Conservation (phyloP, 2,329 filamentous ascomycete species). For the Mollisia scopiformis region DNA sequence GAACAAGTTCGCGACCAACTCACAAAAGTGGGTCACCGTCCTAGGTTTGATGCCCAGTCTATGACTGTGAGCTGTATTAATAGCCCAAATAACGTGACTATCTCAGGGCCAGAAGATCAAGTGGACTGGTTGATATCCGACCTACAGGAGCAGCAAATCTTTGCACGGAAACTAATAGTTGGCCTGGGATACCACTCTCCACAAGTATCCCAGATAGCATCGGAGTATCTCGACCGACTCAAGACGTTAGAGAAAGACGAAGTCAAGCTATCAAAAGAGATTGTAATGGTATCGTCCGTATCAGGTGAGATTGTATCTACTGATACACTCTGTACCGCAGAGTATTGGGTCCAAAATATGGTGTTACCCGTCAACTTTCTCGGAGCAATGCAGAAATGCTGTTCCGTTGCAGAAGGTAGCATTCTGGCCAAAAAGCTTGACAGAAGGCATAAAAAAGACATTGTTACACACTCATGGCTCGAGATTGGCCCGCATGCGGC, state of each 20-base stretch:
- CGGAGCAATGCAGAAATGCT: neutral
- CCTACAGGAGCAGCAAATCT: neutral
- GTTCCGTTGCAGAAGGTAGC: neutral
- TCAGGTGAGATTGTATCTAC: neutral
- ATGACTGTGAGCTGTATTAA: too few relatives aligned
- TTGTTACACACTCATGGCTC: neutral
- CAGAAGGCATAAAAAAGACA: too few relatives aligned
- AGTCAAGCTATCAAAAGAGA: too few relatives aligned
- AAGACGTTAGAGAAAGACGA: too few relatives aligned
- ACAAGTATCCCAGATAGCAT: neutral
- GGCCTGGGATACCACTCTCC: neutral
- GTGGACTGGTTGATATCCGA: too few relatives aligned
- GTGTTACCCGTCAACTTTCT: constrained; percentile 46
- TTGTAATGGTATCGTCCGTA: constrained; percentile 16
- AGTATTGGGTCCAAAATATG: constrained; percentile 51
- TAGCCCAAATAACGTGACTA: too few relatives aligned
- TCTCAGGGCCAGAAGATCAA: too few relatives aligned
- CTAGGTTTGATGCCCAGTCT: too few relatives aligned
- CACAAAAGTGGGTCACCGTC: too few relatives aligned
- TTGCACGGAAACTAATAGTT: neutral
- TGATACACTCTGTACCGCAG: constrained; percentile 7
- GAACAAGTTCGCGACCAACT: too few relatives aligned
- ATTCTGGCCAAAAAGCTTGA: too few relatives aligned
- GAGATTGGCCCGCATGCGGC: constrained; percentile 21
- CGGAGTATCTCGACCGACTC: too few relatives aligned